Evolutionary conservation across 225 moss, liverwort and hornwort species (phyloP), one percentile per base, ranked within the genome.

Genomic region (Climacium dendroides): DNA sequence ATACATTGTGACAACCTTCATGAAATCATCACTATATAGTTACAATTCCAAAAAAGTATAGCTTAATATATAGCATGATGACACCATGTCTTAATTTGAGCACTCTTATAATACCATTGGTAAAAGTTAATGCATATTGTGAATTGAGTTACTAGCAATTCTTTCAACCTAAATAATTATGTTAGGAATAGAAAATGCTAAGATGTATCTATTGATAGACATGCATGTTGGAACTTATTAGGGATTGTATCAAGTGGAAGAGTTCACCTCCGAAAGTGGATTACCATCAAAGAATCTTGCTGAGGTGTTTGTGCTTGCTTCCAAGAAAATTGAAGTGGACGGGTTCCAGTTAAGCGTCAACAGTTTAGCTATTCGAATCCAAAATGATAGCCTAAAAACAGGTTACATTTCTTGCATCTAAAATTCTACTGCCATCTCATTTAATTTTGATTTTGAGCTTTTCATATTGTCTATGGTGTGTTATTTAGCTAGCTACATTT

Each of bases 81-180:
- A 24, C 24, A n/a, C 3, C 23, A 12, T 53, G 53, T 23, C 8
- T 15, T 5, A 9, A 14, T 35, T 53, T 53, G 23, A 75, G 52
- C 3, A 25, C 0, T 70, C 26, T n/a, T 23, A 28, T 1, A 0
- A 1, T 8, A 58, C 8, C 15, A 26, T 18, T 11, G 8, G 39
- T 18, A 26, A 39, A 39, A 78, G 19, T 5, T 58, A 58, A 28
- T 1, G 1, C 19, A 39, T 58, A 55, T 29, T 59, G 57, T 43
- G 29, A 12, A 19, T 41, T 41, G 41, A 53, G 8, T 41, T 39
- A 28, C 4, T 29, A 26, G 7, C 0, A 37, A 11, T n/a, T 18
- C 6, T 37, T 78, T 74, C 13, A 52, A 75, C 4, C 2, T 37
- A 26, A 24, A 25, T 37, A 37, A 55, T 18, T 17, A 26, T 78